Conservation (phyloP, 208 protist species). For the Cochliopodium minus region DNA sequence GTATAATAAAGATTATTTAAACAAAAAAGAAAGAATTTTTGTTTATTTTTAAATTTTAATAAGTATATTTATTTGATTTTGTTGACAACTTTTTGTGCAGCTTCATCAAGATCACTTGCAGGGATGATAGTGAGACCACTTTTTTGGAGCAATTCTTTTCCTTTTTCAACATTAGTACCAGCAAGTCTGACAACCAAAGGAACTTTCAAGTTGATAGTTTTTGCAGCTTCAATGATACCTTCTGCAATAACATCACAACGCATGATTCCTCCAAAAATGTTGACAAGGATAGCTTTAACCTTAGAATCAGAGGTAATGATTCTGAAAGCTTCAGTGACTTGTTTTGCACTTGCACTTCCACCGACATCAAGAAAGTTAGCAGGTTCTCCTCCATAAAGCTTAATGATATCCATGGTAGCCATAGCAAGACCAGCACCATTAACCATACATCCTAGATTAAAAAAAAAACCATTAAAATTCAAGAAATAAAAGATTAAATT, state of each 20-base stretch:
- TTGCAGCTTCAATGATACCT: conserved; percentile 74
- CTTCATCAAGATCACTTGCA: conserved; percentile 40
- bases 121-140: conserved; percentile 39
- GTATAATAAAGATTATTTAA: too few relatives aligned
- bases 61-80: too few relatives aligned
- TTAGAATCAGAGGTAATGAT: conserved; percentile 81
- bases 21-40: too few relatives aligned
- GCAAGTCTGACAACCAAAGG: conserved; percentile 76
- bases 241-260: conserved; percentile 91
- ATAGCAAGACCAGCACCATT: conserved; percentile 97
- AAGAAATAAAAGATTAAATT: too few relatives aligned
- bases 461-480: too few relatives aligned
- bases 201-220: conserved; percentile 54
- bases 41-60: too few relatives aligned
- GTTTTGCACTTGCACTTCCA: conserved; percentile 63
- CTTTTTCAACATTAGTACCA: conserved; percentile 81
- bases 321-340: conserved; percentile 86
- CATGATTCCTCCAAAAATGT: conserved; percentile 99
- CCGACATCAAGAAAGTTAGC: conserved; percentile 99
- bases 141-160: conserved; percentile 72
- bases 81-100: conserved; percentile 20
- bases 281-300: conserved; percentile 86
- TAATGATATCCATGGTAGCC: conserved; percentile 99
- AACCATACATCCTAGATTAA: conserved; percentile 64
- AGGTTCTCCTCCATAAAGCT: conserved; percentile 82